Conservation (phyloP, 2,329 filamentous ascomycete species). For the Colletotrichum viniferum region DNA sequence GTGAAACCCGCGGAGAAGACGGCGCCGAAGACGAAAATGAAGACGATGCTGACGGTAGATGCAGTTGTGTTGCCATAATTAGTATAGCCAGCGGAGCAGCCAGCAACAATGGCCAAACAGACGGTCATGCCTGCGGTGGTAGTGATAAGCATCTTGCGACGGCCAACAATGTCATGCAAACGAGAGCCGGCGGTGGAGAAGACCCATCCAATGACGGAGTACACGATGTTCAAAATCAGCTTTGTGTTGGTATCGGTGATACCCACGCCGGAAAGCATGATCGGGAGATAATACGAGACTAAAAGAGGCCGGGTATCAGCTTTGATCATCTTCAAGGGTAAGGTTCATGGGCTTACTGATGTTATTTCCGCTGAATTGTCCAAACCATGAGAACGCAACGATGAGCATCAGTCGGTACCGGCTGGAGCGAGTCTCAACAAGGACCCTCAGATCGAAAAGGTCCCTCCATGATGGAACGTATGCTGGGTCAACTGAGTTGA, state of each 20-base stretch:
- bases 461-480: conserved; percentile 34
- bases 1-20: conserved; percentile 37
- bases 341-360: conserved; percentile 25
- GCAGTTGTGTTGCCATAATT: conserved; percentile 35
- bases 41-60: conserved; percentile 38
- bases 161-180: conserved; percentile 43
- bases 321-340: conserved; percentile 7
- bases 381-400: conserved; percentile 44
- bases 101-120: conserved; percentile 40
- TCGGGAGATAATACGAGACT: conserved; percentile 41
- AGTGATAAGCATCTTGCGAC: conserved; percentile 41
- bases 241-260: conserved; percentile 42
- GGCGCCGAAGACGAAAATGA: conserved; percentile 43
- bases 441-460: conserved; percentile 37
- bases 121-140: conserved; percentile 40
- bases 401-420: conserved; percentile 42
- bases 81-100: conserved; percentile 37
- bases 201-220: conserved; percentile 41
- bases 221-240: conserved; percentile 42
- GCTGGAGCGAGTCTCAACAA: conserved; percentile 38
- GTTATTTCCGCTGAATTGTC: conserved; percentile 36
- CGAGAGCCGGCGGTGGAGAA: conserved; percentile 40
- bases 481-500: conserved; percentile 17
- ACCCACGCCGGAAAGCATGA: conserved; percentile 43
- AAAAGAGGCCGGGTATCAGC: neutral